A percentile compares a stretch with the other conserved stretches of the same genome.
These are phyloP conservation scores for Serpula lacrymans DNA, from an alignment of 768 basidiomycete species.

Conservation along the genomic window DNA sequence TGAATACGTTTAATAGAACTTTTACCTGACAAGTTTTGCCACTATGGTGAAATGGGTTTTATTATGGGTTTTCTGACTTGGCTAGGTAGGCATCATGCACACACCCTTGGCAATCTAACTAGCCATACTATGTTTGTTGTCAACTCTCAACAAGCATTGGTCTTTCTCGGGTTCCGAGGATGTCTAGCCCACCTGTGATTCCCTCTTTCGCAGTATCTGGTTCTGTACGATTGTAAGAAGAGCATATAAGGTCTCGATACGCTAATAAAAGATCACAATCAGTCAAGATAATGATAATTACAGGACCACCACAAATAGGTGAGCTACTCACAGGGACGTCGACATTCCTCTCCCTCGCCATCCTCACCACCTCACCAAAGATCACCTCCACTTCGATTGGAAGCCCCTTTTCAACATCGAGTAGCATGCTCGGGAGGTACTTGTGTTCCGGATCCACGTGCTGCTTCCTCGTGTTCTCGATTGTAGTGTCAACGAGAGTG, in stretches of 20 bases:
- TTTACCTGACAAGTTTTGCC: too few species aligned
- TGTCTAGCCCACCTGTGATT: too few species aligned
- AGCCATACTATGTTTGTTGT: too few species aligned
- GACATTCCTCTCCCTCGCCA: conserved; percentile 44
- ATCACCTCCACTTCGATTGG: conserved; percentile 71
- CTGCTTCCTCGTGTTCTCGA: conserved; percentile 36
- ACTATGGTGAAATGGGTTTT: too few species aligned
- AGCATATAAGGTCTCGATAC: conserved; percentile 60
- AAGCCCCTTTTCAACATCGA: conserved; percentile 49
- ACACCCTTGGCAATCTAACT: too few species aligned
- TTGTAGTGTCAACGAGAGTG: conserved; percentile 33
- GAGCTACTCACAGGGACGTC: conserved; percentile 47
- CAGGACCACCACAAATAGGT: conserved; percentile 1
- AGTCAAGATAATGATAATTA: background rate
- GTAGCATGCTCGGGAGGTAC: conserved; percentile 60
- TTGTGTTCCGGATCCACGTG: conserved; percentile 41
- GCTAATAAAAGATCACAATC: conserved; percentile 29
- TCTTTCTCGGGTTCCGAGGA: too few species aligned
- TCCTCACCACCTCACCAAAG: conserved; percentile 55
- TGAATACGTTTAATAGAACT: too few species aligned
- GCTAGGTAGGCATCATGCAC: too few species aligned
- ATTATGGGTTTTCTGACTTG: too few species aligned
- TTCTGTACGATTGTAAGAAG: conserved; percentile 60
- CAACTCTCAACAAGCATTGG: too few species aligned
- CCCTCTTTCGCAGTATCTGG: conserved; percentile 45